phyloP scores from a whole-genome alignment of 176 grass and related monocot species.

The Rhynchospora pubera region DNA sequence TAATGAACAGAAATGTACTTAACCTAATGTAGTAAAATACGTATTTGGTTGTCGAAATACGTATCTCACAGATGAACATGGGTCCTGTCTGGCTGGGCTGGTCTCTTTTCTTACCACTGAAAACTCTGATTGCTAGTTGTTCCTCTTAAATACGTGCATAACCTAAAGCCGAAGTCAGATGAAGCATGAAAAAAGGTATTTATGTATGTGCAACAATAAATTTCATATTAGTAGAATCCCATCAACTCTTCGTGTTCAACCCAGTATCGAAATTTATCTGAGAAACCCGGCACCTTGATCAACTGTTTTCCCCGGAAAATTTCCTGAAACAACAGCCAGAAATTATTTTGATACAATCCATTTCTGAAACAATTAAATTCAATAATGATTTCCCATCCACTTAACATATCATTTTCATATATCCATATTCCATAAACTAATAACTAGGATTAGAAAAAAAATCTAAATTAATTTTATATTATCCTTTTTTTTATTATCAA shows the following conservation, averaged over 20 bases:
- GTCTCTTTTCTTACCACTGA: slow-evolving; percentile 13
- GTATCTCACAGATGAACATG: slow-evolving; percentile 15
- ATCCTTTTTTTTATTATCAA: not conserved
- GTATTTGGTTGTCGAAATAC: slow-evolving; percentile 6
- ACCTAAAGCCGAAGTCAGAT: slow-evolving; percentile 16
- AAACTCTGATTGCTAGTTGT: slow-evolving; percentile 12
- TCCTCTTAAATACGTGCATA: slow-evolving; percentile 13
- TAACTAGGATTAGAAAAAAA: slow-evolving; percentile 25
- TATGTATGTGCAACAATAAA: slow-evolving; percentile 17
- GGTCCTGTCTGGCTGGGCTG: not conserved
- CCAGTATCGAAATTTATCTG: slow-evolving; percentile 49
- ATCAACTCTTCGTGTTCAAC: slow-evolving; percentile 44
- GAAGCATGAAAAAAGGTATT: slow-evolving; percentile 14
- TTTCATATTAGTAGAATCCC: slow-evolving; percentile 50
- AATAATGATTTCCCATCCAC: not conserved
- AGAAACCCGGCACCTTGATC: slow-evolving; percentile 35
- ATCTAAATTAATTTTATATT: slow-evolving; percentile 31
- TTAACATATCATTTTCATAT: not conserved
- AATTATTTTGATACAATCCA: slow-evolving; percentile 3
- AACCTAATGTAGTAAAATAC: slow-evolving; percentile 33
- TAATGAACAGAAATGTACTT: slow-evolving; percentile 54
- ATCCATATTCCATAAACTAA: not conserved
- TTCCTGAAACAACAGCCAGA: slow-evolving; percentile 18
- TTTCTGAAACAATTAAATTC: slow-evolving; percentile 1
- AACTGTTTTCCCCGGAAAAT: slow-evolving; percentile 27